phyloP scores from a whole-genome alignment of 129 eudicot genomes.

The Smallanthus sonchifolius region DNA sequence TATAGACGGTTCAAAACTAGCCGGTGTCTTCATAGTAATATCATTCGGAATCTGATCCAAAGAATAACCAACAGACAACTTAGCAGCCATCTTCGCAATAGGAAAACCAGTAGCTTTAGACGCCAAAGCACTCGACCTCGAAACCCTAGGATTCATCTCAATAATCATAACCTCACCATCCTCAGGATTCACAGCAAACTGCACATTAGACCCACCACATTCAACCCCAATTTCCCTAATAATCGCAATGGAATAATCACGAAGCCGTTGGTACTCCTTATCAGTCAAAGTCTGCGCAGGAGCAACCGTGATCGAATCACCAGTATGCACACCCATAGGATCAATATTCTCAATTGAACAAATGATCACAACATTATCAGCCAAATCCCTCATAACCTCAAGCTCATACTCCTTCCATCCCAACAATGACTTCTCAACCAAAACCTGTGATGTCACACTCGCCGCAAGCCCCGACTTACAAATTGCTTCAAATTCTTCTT shows the following conservation, averaged over 20 bases:
- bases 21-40: conserved; percentile 90
- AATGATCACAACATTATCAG: conserved; percentile 88
- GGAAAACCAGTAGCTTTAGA: conserved; percentile 98
- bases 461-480: conserved; percentile 97
- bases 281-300: conserved; percentile 95
- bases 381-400: conserved; percentile 96
- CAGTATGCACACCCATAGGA: conserved; percentile 94
- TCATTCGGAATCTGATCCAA: conserved; percentile 99
- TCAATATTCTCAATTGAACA: conserved; percentile 91
- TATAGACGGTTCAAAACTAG: conserved; percentile 92
- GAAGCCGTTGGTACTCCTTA: conserved; percentile 85
- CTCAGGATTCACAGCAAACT: conserved; percentile 83
- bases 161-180: conserved; percentile 98
- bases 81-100: conserved; percentile 96
- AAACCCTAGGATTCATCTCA: conserved; percentile 97
- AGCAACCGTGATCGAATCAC: conserved; percentile 95
- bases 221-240: conserved; percentile 98
- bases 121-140: conserved; percentile 91
- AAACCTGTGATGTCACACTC: conserved; percentile 80
- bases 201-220: conserved; percentile 98
- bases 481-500: conserved; percentile 83
- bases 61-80: conserved; percentile 91
- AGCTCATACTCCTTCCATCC: conserved; percentile 99
- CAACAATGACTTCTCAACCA: conserved; percentile 87
- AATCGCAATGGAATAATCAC: conserved; percentile 94